These are phyloP conservation scores for Rhizopogon sp. DNA, from an alignment of 768 basidiomycete genomes.

Conservation along the genomic window DNA sequence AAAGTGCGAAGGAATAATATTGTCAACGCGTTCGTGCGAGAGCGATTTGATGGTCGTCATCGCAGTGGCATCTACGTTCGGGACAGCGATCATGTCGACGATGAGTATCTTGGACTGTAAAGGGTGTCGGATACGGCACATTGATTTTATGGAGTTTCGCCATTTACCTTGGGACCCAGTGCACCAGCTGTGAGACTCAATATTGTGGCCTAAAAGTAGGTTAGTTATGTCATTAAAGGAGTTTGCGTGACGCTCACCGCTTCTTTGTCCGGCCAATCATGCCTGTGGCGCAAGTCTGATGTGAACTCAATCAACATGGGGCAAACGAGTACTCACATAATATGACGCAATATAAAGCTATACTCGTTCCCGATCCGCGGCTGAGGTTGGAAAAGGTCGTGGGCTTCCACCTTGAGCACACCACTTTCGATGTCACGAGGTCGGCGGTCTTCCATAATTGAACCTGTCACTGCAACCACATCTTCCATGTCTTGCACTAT, in stretches of 20 bases:
- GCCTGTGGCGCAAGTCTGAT: neutral
- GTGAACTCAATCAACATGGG: neutral
- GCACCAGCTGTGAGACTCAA: neutral
- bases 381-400: slow-evolving; percentile 38
- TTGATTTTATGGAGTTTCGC: neutral
- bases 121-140: neutral
- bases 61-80: neutral
- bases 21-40: neutral
- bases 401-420: slow-evolving; percentile 32
- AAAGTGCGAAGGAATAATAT: neutral
- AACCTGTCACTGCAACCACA: neutral
- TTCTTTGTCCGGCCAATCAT: slow-evolving; percentile 12
- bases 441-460: slow-evolving; percentile 20
- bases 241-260: neutral
- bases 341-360: slow-evolving; percentile 2
- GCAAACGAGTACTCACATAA: neutral
- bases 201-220: neutral
- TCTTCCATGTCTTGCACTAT: slow-evolving; percentile 35
- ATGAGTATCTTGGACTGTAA: slow-evolving; percentile 3
- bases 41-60: neutral
- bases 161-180: neutral
- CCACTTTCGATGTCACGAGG: slow-evolving; percentile 29
- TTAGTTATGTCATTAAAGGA: neutral
- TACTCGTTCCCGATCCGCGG: slow-evolving; percentile 2
- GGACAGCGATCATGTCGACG: neutral